Base-by-base conservation (phyloP, 1,139 yeast genomes). In the Blastobotrys niveus region DNA sequence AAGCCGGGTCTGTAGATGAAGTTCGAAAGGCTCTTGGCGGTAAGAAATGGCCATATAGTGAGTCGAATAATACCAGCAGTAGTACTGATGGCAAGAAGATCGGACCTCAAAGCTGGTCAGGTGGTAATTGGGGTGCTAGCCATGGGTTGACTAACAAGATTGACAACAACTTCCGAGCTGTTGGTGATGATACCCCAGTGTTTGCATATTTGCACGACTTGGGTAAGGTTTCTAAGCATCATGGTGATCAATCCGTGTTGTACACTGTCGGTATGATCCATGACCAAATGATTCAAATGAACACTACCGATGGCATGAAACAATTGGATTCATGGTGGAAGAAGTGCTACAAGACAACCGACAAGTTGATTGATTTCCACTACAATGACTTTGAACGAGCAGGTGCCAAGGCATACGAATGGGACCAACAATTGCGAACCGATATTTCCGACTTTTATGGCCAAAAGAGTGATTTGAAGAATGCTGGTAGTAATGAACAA, bases 281-380 rank as follows among this genome's bases (percentile, higher is more conserved):
- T 8, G 45, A 42, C 24, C 40, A 36, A 24, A 41, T 32, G 14
- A 20, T 36, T 15, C 25, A 20, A 15, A 36, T 18, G 27, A 21
- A 19, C n/a, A 35, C 40, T 3, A 36, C 22, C 5, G 29, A 33
- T 8, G 45, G 45, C 10, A 14, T 24, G 25, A 9, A 24, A 26
- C 8, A 25, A 29, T 27, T 42, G 12, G 33, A 14, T 5, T 37
- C 45, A 25, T 42, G 46, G 46, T 42, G 46, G 46, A 38, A 34
- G 20, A 37, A 32, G 8, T 37, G 41, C 30, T 42, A 38, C 25
- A 33, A 14, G 5, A n/a, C 33, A 7, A 29, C 10, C 5, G 34
- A 32, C 5, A 34, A 32, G 5, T 14, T 37, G 38, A 38, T 42
- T 26, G 18, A 21, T 8, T 10, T 14, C 15, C 46, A 42, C 20